These are phyloP conservation scores for Xanthoconium separans DNA, from an alignment of 1,284 basidiomycete species.

Conservation along the genomic window DNA sequence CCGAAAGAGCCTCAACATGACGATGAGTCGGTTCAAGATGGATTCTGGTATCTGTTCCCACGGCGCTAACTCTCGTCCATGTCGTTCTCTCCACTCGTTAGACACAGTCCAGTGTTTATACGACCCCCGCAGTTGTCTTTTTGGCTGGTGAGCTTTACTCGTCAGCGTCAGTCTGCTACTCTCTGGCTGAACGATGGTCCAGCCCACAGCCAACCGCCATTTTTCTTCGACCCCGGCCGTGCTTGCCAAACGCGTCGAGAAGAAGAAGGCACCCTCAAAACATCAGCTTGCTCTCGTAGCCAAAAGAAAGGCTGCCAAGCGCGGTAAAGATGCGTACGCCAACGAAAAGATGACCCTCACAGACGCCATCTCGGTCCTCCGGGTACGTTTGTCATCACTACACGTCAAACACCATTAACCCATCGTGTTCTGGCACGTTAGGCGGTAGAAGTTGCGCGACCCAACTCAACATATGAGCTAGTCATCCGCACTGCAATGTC, in stretches of 20 bases:
- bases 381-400: constrained; percentile 45
- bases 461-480: constrained; percentile 76
- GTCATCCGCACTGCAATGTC: constrained; percentile 76
- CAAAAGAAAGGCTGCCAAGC: constrained; percentile 34
- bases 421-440: constrained; percentile 29
- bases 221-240: constrained; percentile 51
- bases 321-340: constrained; percentile 47
- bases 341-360: constrained; percentile 60
- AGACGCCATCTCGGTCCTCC: constrained; percentile 66
- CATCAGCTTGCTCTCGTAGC: constrained; percentile 58
- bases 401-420: constrained; percentile 4
- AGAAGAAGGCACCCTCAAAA: constrained; percentile 59
- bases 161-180: not conserved
- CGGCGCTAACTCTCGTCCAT: constrained; percentile 20
- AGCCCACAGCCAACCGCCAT: constrained; percentile 29
- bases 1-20: constrained; percentile 21
- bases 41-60: constrained; percentile 22
- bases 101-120: not conserved
- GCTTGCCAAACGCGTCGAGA: constrained; percentile 46
- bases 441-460: constrained; percentile 79
- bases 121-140: constrained; percentile 44
- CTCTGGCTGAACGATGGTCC: not conserved
- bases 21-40: not conserved
- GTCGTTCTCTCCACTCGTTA: constrained; percentile 8
- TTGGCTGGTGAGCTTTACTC: constrained; percentile 18